These are phyloP conservation scores for Paecilomyces formosus DNA, from an alignment of 2,329 filamentous ascomycete genomes.

Conservation along the genomic window DNA sequence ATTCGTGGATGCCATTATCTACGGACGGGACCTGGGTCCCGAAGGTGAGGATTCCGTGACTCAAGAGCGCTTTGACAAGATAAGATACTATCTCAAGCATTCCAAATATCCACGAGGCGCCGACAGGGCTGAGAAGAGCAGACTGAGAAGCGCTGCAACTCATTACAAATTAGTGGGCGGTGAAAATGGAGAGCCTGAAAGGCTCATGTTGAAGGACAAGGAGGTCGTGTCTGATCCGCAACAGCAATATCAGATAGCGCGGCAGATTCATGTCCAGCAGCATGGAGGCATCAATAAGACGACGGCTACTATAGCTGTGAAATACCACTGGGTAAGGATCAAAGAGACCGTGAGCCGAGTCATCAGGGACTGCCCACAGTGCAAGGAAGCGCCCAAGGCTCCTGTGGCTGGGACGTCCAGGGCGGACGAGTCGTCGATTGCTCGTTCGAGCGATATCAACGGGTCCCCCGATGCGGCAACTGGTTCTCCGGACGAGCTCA, in stretches of 20 bases:
- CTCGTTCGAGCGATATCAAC: conserved; percentile 7
- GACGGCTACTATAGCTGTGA: conserved; percentile 85
- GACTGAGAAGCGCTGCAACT: conserved; percentile 83
- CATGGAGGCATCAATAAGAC: conserved; percentile 98
- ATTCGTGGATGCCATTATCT: conserved; percentile 69
- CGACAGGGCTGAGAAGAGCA: conserved; percentile 90
- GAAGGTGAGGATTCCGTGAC: conserved; percentile 77
- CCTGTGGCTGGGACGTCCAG: conserved; percentile 27
- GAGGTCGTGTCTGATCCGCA: conserved; percentile 89
- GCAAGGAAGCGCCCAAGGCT: conserved; percentile 69
- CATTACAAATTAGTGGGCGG: conserved; percentile 74
- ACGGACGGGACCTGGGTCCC: conserved; percentile 55
- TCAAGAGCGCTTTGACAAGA: conserved; percentile 98
- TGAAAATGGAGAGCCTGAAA: conserved; percentile 50
- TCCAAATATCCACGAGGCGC: conserved; percentile 88
- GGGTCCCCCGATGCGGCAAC: conserved; percentile 8
- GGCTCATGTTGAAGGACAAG: conserved; percentile 94
- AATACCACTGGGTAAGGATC: conserved; percentile 95
- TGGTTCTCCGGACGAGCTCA: conserved; percentile 9
- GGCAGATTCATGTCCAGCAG: conserved; percentile 62
- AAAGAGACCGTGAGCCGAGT: conserved; percentile 95
- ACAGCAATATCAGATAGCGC: conserved; percentile 83
- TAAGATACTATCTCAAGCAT: conserved; percentile 93
- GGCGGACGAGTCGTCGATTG: conserved; percentile 14
- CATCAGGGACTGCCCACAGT: conserved; percentile 84